Conservation (phyloP, 2,329 filamentous ascomycete genomes). For the Phaeomoniella chlamydospora region DNA sequence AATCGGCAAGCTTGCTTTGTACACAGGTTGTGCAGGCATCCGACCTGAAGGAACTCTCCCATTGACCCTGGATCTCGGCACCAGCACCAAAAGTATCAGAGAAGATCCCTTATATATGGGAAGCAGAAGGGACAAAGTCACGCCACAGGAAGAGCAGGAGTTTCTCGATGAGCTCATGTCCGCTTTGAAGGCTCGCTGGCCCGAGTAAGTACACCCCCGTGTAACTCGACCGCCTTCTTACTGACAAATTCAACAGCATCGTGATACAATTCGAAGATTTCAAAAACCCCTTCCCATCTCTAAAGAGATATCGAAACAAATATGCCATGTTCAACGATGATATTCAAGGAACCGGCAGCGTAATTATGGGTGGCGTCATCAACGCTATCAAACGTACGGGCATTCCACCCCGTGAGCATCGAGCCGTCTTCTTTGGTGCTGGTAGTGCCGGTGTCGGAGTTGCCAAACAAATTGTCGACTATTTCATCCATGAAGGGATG, state of each 20-base stretch:
- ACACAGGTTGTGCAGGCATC: constrained; percentile 91
- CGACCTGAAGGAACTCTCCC: constrained; percentile 57
- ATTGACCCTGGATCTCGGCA: constrained; percentile 48
- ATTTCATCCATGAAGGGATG: constrained; percentile 84
- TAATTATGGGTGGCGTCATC: constrained; percentile 74
- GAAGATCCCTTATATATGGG: constrained; percentile 87
- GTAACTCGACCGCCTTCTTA: no score
- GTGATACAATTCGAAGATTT: constrained; percentile 95
- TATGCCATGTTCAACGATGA: constrained; percentile 99
- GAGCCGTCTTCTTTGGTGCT: constrained; percentile 89
- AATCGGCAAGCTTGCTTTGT: constrained; percentile 88
- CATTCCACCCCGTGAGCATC: constrained; percentile 76
- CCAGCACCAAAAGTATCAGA: constrained; percentile 46
- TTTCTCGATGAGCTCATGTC: constrained; percentile 98
- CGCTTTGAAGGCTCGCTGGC: constrained; percentile 66
- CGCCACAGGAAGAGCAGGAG: constrained; percentile 63
- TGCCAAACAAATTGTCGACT: constrained; percentile 93
- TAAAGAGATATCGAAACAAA: constrained; percentile 73
- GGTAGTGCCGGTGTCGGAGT: constrained; percentile 94
- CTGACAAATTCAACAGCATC: constrained; percentile 40
- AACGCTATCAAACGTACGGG: constrained; percentile 69
- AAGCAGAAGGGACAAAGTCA: constrained; percentile 67
- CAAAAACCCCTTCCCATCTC: constrained; percentile 90
- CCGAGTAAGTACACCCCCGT: constrained; percentile 38
- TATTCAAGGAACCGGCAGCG: constrained; percentile 91